A percentile compares a stretch with the other conserved stretches of the same genome.
These are phyloP conservation scores for Stylosanthes scabra DNA, from an alignment of 331 rosid species.

Conservation along the genomic window DNA sequence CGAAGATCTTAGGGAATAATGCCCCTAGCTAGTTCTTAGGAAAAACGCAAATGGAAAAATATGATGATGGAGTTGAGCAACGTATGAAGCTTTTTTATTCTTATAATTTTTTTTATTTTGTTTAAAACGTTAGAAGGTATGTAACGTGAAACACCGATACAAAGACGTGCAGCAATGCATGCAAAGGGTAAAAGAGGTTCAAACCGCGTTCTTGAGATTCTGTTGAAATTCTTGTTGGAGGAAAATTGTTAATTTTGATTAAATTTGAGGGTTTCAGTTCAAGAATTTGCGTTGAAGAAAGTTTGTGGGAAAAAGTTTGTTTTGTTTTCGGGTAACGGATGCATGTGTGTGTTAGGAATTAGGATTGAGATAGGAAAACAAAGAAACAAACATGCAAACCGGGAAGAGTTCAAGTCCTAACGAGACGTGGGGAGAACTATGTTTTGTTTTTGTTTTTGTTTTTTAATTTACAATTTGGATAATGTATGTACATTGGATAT, in stretches of 20 bases:
- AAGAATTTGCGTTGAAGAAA: slow-evolving; percentile 23
- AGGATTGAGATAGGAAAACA: no score
- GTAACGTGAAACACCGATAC: slow-evolving; percentile 14
- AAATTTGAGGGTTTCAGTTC: slow-evolving; percentile 24
- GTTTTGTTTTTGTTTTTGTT: neutral
- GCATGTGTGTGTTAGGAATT: no score
- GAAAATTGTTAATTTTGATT: neutral
- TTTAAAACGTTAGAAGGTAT: neutral
- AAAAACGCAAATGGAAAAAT: slow-evolving; percentile 11
- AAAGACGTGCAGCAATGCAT: slow-evolving; percentile 22
- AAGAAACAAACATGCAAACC: slow-evolving; percentile 20
- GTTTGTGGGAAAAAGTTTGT: slow-evolving; percentile 25
- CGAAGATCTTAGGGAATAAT: slow-evolving; percentile 2
- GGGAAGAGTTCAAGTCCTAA: slow-evolving; percentile 37
- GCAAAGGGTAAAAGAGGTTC: slow-evolving; percentile 31
- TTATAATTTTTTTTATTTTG: neutral
- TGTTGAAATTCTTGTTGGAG: slow-evolving; percentile 26
- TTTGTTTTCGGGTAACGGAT: slow-evolving; percentile 15
- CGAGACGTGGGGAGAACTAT: slow-evolving; percentile 54
- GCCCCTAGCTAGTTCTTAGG: slow-evolving; percentile 27
- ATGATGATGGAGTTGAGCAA: neutral
- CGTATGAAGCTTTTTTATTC: neutral
- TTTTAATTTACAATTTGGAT: slow-evolving; percentile 29
- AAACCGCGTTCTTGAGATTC: slow-evolving; percentile 25
- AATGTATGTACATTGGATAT: neutral